Conservation (phyloP, 2,329 filamentous ascomycete species). For the Phyllosticta ampelicida region DNA sequence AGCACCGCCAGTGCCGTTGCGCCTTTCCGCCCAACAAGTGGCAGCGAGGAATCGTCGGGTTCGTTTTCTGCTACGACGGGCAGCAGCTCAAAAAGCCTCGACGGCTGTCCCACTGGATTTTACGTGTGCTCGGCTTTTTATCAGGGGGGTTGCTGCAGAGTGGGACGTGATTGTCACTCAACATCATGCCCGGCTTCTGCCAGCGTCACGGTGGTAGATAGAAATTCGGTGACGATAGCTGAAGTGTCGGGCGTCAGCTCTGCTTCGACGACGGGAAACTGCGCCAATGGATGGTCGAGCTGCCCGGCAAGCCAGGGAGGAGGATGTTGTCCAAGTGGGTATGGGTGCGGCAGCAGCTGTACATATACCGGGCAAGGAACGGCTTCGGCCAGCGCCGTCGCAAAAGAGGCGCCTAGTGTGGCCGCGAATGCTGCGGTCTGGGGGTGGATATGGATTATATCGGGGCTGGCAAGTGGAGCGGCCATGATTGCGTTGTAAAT, state of each 20-base stretch:
- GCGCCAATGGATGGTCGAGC: slow-evolving; percentile 68
- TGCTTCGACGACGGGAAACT: slow-evolving; percentile 37
- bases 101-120: slow-evolving; percentile 73
- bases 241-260: slow-evolving; percentile 45
- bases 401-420: slow-evolving; percentile 29
- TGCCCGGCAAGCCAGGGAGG: slow-evolving; percentile 57
- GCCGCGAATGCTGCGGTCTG: slow-evolving; percentile 23
- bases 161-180: slow-evolving; percentile 71
- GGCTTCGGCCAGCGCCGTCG: slow-evolving; percentile 14
- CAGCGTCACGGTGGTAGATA: slow-evolving; percentile 53
- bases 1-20: slow-evolving; percentile 28
- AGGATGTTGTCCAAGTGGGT: slow-evolving; percentile 77
- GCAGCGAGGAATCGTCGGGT: slow-evolving; percentile 18
- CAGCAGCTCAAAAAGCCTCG: slow-evolving; percentile 26
- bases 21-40: slow-evolving; percentile 33
- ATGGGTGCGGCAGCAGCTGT: slow-evolving; percentile 49
- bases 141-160: slow-evolving; percentile 75
- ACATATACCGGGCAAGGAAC: slow-evolving; percentile 24
- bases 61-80: background rate
- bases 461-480: slow-evolving; percentile 22
- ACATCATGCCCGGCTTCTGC: slow-evolving; percentile 59
- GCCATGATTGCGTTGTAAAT: slow-evolving; percentile 30
- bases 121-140: slow-evolving; percentile 82
- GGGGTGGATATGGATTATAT: slow-evolving; percentile 16
- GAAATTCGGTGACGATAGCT: slow-evolving; percentile 59